Percentiles rank a stretch among this genome's conserved stretches.
phyloP scores from a whole-genome alignment of 192 early-diverging fungal species.

The Thamnidium elegans region DNA sequence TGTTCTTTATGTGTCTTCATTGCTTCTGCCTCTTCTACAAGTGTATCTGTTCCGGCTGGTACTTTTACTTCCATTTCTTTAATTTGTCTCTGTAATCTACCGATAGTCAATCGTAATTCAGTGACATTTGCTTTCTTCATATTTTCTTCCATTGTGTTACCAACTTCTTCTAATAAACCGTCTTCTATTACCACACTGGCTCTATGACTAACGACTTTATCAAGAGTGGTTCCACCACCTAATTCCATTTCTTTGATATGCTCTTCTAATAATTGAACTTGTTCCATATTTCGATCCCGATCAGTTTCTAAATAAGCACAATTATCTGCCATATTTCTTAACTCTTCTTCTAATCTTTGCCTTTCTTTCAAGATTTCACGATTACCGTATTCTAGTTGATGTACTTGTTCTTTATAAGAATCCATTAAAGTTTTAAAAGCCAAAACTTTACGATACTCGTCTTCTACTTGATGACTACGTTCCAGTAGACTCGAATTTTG shows the following conservation, averaged over 20 bases:
- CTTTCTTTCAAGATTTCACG: slow-evolving; percentile 64
- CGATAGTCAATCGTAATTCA: slow-evolving; percentile 29
- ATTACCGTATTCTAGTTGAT: slow-evolving; percentile 67
- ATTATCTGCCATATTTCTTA: slow-evolving; percentile 57
- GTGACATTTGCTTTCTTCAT: slow-evolving; percentile 36
- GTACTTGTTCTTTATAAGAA: slow-evolving; percentile 81
- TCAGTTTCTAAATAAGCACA: slow-evolving; percentile 62
- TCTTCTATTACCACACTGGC: slow-evolving; percentile 29
- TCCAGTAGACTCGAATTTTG: slow-evolving; percentile 70
- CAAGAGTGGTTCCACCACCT: slow-evolving; percentile 34
- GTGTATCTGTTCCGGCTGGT: not conserved
- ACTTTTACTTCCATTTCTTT: slow-evolving; percentile 28
- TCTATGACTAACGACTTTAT: slow-evolving; percentile 23
- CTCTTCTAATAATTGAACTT: slow-evolving; percentile 78
- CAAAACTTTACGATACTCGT: slow-evolving; percentile 81
- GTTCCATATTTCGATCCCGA: slow-evolving; percentile 66
- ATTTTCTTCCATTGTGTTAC: slow-evolving; percentile 27
- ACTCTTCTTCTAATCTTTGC: slow-evolving; percentile 64
- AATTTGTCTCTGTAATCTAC: slow-evolving; percentile 31
- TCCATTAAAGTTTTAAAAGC: slow-evolving; percentile 80
- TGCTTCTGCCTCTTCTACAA: slow-evolving; percentile 11
- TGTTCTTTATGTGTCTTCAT: slow-evolving; percentile 18
- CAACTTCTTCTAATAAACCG: slow-evolving; percentile 2
- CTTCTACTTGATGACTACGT: slow-evolving; percentile 75
- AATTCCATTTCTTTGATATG: slow-evolving; percentile 80